These are phyloP conservation scores for Botrytis porri DNA, from an alignment of 2,329 filamentous ascomycete species.

Conservation along the genomic window DNA sequence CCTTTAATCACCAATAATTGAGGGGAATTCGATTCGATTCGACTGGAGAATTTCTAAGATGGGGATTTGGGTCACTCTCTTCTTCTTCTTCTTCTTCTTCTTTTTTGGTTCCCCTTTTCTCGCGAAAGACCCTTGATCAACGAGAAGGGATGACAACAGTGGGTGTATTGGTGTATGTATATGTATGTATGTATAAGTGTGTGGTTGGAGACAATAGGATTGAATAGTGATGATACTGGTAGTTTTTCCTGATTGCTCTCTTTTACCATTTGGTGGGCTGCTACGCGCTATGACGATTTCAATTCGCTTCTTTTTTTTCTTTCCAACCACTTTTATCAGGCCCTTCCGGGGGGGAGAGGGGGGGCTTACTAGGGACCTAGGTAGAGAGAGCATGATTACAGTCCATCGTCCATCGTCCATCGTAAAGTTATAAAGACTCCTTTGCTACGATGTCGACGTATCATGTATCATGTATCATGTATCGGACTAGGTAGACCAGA, in stretches of 20 bases:
- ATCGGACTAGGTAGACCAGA: neutral
- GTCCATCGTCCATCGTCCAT: neutral
- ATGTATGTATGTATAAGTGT: neutral
- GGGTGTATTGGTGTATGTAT: neutral
- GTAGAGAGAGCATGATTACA: neutral
- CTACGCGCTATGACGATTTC: constrained; percentile 28
- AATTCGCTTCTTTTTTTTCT: neutral
- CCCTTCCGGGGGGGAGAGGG: neutral
- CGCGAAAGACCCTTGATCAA: neutral
- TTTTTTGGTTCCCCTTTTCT: neutral
- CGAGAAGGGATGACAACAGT: neutral
- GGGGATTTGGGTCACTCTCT: neutral
- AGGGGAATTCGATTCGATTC: neutral
- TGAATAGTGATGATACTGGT: neutral
- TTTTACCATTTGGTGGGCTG: neutral
- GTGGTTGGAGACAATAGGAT: neutral
- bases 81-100: too few relatives aligned
- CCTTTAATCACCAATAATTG: constrained; percentile 13
- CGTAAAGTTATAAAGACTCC: neutral
- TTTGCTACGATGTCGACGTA: neutral
- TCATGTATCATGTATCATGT: neutral
- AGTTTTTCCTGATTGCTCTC: constrained; percentile 8
- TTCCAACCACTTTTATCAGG: neutral
- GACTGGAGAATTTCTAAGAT: neutral
- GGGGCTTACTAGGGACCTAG: neutral